Conservation (phyloP, 306 rosid species). For the Castanospermum australe region DNA sequence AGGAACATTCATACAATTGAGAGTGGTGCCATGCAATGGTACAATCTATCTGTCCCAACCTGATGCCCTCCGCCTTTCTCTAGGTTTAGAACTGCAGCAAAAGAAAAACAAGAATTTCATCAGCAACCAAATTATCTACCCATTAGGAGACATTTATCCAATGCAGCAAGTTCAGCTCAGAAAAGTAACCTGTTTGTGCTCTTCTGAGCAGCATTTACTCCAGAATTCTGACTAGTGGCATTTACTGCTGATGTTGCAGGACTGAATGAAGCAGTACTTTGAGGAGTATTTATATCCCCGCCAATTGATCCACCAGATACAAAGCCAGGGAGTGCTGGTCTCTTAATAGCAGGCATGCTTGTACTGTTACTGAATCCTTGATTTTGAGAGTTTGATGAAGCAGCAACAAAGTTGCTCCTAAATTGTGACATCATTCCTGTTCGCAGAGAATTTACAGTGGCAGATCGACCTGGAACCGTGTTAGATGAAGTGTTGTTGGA, state of each 20-base stretch:
- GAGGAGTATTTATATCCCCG: conserved; percentile 46
- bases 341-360: conserved; percentile 45
- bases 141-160: background rate
- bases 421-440: conserved; percentile 95
- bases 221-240: conserved; percentile 42
- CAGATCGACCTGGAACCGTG: conserved; percentile 63
- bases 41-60: conserved; percentile 81
- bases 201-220: conserved; percentile 49
- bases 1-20: conserved; percentile 22
- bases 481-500: conserved; percentile 52
- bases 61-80: conserved; percentile 86
- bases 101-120: conserved; percentile 33
- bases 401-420: conserved; percentile 76
- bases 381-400: conserved; percentile 62
- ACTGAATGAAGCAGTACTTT: conserved; percentile 36
- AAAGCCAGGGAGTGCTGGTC: conserved; percentile 80
- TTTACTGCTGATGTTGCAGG: conserved; percentile 46
- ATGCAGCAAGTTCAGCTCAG: background rate
- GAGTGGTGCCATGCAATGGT: conserved; percentile 18
- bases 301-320: conserved; percentile 95
- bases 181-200: conserved; percentile 59
- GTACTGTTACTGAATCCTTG: conserved; percentile 48
- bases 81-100: conserved; percentile 64
- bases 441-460: conserved; percentile 72
- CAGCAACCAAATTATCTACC: conserved; percentile 25